These are phyloP conservation scores for Coemansia sp. DNA, from an alignment of 192 early-diverging fungal genomes.

Conservation along the genomic window DNA sequence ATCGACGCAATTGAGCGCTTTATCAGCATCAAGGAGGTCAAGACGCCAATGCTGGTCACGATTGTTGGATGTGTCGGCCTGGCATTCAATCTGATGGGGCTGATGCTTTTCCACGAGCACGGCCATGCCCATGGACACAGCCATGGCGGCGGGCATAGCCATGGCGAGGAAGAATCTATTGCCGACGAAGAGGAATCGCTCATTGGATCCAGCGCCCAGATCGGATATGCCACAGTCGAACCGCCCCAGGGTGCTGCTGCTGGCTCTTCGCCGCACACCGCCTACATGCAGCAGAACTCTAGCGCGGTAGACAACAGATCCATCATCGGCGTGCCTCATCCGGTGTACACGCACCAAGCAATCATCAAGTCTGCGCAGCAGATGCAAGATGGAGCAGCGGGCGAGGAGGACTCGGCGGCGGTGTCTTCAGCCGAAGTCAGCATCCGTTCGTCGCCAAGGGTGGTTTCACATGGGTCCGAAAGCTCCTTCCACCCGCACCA, in stretches of 20 bases:
- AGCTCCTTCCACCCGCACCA: conserved; percentile 9
- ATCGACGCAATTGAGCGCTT: conserved; percentile 86
- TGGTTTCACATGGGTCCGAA: not conserved
- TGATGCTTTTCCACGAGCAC: conserved; percentile 79
- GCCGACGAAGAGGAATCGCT: conserved; percentile 36
- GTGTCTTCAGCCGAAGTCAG: conserved; percentile 7
- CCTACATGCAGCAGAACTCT: conserved; percentile 20
- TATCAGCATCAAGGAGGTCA: conserved; percentile 65
- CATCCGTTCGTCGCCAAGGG: conserved; percentile 20
- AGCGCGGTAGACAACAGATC: conserved; percentile 46
- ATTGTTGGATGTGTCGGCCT: conserved; percentile 79
- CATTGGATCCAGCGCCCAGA: conserved; percentile 11
- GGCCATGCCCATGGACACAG: conserved; percentile 61
- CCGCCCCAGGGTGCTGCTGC: conserved; percentile 3
- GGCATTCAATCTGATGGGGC: conserved; percentile 72
- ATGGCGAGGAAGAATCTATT: conserved; percentile 41
- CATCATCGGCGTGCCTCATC: conserved; percentile 57
- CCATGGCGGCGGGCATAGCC: conserved; percentile 41
- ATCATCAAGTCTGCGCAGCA: conserved; percentile 52
- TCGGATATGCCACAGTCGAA: conserved; percentile 29
- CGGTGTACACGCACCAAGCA: conserved; percentile 56
- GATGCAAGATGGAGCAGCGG: conserved; percentile 21
- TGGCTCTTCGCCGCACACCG: not conserved
- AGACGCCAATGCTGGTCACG: conserved; percentile 70
- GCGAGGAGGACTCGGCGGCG: conserved; percentile 12